phyloP scores from a whole-genome alignment of 148 eudicot genomes.

The Salicornia ramosissima region DNA sequence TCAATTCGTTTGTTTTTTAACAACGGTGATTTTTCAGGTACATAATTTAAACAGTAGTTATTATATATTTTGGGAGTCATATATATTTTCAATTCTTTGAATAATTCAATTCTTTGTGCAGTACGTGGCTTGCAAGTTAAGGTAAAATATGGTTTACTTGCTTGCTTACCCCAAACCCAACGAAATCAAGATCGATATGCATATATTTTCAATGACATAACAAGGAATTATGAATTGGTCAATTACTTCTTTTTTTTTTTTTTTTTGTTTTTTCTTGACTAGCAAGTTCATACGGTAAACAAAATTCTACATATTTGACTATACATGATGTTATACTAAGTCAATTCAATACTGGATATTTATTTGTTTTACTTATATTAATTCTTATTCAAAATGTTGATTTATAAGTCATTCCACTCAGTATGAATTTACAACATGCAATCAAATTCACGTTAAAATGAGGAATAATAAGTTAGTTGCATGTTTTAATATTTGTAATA shows the following conservation, averaged over 20 bases:
- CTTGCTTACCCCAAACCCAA: neutral
- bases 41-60: too few relatives aligned
- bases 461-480: too few relatives aligned
- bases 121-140: conserved; percentile 24
- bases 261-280: neutral
- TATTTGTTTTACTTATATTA: too few relatives aligned
- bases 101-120: neutral
- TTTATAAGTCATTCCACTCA: too few relatives aligned
- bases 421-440: too few relatives aligned
- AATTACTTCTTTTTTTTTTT: neutral
- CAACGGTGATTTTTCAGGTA: conserved; percentile 2
- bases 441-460: too few relatives aligned
- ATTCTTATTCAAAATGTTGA: too few relatives aligned
- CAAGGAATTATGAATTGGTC: neutral
- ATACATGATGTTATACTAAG: neutral
- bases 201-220: conserved; percentile 8
- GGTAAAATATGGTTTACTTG: neutral
- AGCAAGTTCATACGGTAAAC: neutral
- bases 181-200: neutral
- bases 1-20: neutral
- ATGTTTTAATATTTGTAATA: too few relatives aligned
- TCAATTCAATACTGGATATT: neutral
- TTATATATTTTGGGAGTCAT: too few relatives aligned
- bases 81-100: too few relatives aligned
- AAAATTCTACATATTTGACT: neutral